Percentiles rank a stretch among this genome's conserved stretches.
Conservation (phyloP, 257 asterid genomes). For the Voacanga thouarsii region DNA sequence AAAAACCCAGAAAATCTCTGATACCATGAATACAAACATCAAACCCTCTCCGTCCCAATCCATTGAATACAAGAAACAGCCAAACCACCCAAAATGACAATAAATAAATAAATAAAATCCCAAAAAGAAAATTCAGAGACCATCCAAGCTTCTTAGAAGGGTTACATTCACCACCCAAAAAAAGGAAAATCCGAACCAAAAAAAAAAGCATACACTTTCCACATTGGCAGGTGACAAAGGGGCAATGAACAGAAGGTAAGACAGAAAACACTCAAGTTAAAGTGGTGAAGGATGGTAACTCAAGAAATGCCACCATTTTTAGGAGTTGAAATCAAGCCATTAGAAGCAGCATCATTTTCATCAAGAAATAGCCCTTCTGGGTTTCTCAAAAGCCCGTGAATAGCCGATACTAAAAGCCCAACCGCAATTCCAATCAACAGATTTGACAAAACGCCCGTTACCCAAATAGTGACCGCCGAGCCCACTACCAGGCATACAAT, state of each 20-base stretch:
- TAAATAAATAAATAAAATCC: too few species aligned
- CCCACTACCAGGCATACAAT: constrained; percentile 36
- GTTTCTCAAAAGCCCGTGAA: constrained; percentile 62
- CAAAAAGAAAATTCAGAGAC: neutral
- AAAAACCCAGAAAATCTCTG: neutral
- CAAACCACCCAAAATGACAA: neutral
- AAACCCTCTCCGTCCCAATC: neutral
- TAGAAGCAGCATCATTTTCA: constrained; percentile 56
- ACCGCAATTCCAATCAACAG: constrained; percentile 49
- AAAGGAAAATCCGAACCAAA: too few species aligned
- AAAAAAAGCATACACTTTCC: neutral
- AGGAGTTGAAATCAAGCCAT: constrained; percentile 43
- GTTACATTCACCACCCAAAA: neutral
- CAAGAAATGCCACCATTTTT: constrained; percentile 27
- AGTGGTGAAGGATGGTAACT: neutral
- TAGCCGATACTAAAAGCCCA: constrained; percentile 41
- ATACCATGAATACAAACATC: neutral
- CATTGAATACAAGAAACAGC: neutral
- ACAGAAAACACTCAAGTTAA: neutral
- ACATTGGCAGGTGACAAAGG: neutral
- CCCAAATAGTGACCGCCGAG: constrained; percentile 38
- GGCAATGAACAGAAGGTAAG: neutral
- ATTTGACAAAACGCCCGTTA: constrained; percentile 42
- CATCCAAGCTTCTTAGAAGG: neutral
- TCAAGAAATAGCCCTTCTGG: constrained; percentile 69